These are phyloP conservation scores for Chenopodium album DNA, from an alignment of 148 eudicot species.

Conservation along the genomic window DNA sequence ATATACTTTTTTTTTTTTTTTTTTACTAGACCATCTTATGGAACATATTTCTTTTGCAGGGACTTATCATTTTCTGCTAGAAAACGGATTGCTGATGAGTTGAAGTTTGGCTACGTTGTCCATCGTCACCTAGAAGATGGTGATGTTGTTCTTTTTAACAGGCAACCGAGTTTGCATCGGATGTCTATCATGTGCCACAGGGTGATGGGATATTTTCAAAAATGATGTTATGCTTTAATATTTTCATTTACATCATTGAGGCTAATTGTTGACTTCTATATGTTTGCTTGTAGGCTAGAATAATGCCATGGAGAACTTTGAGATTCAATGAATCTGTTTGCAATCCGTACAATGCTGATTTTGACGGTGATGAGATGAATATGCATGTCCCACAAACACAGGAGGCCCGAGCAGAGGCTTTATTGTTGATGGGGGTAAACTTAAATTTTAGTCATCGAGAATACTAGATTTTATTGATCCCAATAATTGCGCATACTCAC, in stretches of 20 bases:
- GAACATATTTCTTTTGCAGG: conserved; percentile 42
- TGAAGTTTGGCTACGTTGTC: conserved; percentile 81
- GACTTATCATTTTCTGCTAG: conserved; percentile 51
- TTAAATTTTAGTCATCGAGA: background rate
- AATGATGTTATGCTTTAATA: background rate
- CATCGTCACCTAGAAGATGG: conserved; percentile 96
- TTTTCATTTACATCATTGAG: background rate
- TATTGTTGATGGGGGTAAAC: conserved; percentile 94
- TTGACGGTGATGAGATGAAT: conserved; percentile 99
- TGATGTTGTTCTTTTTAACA: conserved; percentile 87
- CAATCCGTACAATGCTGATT: conserved; percentile 99
- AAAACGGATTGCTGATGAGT: conserved; percentile 79
- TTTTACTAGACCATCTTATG: background rate
- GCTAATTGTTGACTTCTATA: conserved; percentile 17
- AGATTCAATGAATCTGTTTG: conserved; percentile 99
- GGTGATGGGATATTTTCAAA: conserved; percentile 37
- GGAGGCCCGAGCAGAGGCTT: conserved; percentile 93
- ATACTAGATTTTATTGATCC: background rate
- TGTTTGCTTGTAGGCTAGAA: conserved; percentile 66
- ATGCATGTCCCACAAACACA: conserved; percentile 99
- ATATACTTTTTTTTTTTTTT: background rate
- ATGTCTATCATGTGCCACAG: conserved; percentile 99
- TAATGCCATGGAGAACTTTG: conserved; percentile 98
- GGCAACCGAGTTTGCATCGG: conserved; percentile 98
- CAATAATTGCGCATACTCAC: background rate